These are phyloP conservation scores for Trametes meyenii DNA, from an alignment of 768 basidiomycete species.

Conservation along the genomic window DNA sequence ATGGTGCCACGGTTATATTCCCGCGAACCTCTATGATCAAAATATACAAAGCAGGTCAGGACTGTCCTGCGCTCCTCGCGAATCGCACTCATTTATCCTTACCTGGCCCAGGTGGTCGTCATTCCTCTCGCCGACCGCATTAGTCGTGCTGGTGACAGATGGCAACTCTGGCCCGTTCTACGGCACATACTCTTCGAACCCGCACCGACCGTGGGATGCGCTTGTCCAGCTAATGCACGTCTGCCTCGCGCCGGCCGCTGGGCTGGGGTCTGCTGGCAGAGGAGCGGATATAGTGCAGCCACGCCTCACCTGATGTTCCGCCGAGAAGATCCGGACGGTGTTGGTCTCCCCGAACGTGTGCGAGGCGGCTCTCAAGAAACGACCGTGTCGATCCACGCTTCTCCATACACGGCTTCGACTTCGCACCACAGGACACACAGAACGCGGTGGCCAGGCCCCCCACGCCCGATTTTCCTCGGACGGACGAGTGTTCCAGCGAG, in stretches of 20 bases:
- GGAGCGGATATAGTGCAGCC: too few relatives aligned
- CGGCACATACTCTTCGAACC: neutral
- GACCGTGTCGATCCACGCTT: constrained; percentile 2
- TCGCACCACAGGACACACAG: neutral
- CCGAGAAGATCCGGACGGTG: neutral
- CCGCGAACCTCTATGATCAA: constrained; percentile 10
- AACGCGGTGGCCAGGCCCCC: too few relatives aligned
- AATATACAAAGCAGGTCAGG: neutral
- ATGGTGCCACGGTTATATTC: neutral
- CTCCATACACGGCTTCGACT: neutral
- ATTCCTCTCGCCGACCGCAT: neutral
- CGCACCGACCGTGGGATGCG: neutral
- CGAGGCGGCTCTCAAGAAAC: neutral
- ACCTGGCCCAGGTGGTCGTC: neutral
- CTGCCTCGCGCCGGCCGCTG: too few relatives aligned
- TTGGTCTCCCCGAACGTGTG: neutral
- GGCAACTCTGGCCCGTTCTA: neutral
- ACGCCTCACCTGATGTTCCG: too few relatives aligned
- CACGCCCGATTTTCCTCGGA: neutral
- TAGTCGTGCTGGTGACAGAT: constrained; percentile 1
- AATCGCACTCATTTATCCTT: constrained; percentile 20
- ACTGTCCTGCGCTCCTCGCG: neutral
- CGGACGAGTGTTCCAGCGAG: neutral
- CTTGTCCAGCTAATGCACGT: too few relatives aligned
- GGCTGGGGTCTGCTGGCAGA: too few relatives aligned